phyloP scores from a whole-genome alignment of 2,329 filamentous ascomycete species.

The Graphiopsis chlorocephala region DNA sequence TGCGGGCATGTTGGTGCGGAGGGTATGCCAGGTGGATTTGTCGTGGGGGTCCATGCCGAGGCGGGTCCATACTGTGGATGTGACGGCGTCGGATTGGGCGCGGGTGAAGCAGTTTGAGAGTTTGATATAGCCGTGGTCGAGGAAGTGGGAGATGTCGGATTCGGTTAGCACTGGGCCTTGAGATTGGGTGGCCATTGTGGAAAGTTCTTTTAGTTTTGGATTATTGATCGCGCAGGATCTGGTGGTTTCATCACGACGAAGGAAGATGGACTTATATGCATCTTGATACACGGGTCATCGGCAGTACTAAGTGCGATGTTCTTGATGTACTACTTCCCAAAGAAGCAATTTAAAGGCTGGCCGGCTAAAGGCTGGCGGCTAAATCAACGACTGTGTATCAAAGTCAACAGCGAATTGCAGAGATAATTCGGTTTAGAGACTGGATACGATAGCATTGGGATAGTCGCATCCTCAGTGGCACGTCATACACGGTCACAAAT shows the following conservation, averaged over 20 bases:
- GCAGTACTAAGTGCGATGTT: background rate
- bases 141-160: conserved; percentile 52
- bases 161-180: conserved; percentile 37
- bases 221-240: background rate
- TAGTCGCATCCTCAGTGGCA: background rate
- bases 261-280: background rate
- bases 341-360: conserved; percentile 3
- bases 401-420: background rate
- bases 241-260: background rate
- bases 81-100: conserved; percentile 48
- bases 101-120: conserved; percentile 52
- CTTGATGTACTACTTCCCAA: background rate
- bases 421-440: background rate
- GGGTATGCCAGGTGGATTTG: conserved; percentile 62
- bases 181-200: background rate
- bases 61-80: conserved; percentile 58
- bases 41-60: conserved; percentile 64
- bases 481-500: background rate
- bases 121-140: conserved; percentile 56
- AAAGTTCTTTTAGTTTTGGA: no score
- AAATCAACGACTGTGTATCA: background rate
- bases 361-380: conserved; percentile 2
- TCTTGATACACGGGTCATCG: background rate
- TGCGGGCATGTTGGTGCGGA: conserved; percentile 63
- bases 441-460: background rate